phyloP scores from a whole-genome alignment of 2,329 filamentous ascomycete genomes.

The Colletotrichum sp. region DNA sequence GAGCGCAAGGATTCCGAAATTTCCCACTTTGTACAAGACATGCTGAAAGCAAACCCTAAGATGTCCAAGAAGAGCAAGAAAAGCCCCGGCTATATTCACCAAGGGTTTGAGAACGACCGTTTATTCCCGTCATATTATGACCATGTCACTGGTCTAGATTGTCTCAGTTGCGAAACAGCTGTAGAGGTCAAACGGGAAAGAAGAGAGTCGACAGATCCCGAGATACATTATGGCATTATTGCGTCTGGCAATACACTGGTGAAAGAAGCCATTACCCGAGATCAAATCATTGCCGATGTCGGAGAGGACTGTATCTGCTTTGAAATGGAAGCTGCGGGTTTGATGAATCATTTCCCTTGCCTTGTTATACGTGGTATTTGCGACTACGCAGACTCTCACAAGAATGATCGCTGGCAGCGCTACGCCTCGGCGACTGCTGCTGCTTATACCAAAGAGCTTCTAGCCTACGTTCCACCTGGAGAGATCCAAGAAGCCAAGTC shows the following conservation, averaged over 20 bases:
- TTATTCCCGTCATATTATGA: too few species aligned
- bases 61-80: slow-evolving; percentile 3
- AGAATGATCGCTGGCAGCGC: slow-evolving; percentile 40
- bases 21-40: not conserved
- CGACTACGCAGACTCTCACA: slow-evolving; percentile 45
- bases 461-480: not conserved
- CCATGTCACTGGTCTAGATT: not conserved
- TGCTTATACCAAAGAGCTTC: slow-evolving; percentile 24
- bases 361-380: slow-evolving; percentile 43
- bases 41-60: slow-evolving; percentile 7
- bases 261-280: slow-evolving; percentile 33
- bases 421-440: slow-evolving; percentile 40
- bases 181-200: not conserved
- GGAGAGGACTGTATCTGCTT: slow-evolving; percentile 27
- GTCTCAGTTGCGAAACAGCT: not conserved
- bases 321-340: slow-evolving; percentile 35
- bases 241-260: slow-evolving; percentile 41
- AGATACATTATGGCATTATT: slow-evolving; percentile 29
- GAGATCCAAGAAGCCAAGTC: not conserved
- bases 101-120: slow-evolving; percentile 19
- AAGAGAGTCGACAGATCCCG: not conserved
- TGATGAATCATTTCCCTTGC: slow-evolving; percentile 33
- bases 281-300: slow-evolving; percentile 27
- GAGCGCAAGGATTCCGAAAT: slow-evolving; percentile 4
- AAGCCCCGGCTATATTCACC: slow-evolving; percentile 12